Evolutionary conservation across 2,329 filamentous ascomycete species (phyloP).

Genomic region (Ascosphaera apis): DNA sequence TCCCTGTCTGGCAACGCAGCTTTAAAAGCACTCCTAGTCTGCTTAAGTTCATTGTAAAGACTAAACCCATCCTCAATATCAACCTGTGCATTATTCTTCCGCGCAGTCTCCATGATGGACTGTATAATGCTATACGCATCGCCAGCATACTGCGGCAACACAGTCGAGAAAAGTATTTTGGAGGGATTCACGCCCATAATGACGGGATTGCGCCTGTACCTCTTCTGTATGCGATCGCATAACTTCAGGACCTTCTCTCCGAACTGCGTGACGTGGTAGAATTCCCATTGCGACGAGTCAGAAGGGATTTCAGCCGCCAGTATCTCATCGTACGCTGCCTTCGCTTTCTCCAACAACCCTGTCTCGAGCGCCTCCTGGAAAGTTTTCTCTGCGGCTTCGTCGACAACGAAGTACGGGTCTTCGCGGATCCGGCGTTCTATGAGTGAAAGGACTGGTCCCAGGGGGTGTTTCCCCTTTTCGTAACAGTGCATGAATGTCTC

Average conservation of each 20-base stretch:
- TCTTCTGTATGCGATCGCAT: slow-evolving; percentile 73
- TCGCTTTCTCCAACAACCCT: slow-evolving; percentile 50
- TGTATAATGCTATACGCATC: slow-evolving; percentile 70
- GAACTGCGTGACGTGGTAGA: slow-evolving; percentile 71
- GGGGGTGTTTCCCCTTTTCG: slow-evolving; percentile 61
- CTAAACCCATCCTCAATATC: slow-evolving; percentile 84
- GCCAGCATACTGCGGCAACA: slow-evolving; percentile 74
- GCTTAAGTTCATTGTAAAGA: slow-evolving; percentile 69
- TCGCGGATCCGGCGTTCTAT: slow-evolving; percentile 61
- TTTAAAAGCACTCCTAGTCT: slow-evolving; percentile 59
- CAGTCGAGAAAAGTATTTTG: slow-evolving; percentile 54
- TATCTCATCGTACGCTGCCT: slow-evolving; percentile 55
- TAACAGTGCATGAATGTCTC: slow-evolving; percentile 73
- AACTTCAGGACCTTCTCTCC: slow-evolving; percentile 69
- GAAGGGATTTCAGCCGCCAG: slow-evolving; percentile 61
- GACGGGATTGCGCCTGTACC: slow-evolving; percentile 67
- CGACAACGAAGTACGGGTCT: slow-evolving; percentile 52
- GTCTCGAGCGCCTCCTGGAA: slow-evolving; percentile 52
- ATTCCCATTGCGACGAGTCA: slow-evolving; percentile 66
- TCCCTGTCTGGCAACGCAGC: slow-evolving; percentile 42
- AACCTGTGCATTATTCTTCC: slow-evolving; percentile 49
- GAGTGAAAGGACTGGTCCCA: slow-evolving; percentile 58
- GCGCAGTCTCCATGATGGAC: slow-evolving; percentile 52
- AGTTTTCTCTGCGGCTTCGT: slow-evolving; percentile 43
- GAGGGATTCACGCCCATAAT: slow-evolving; percentile 55